phyloP scores from a whole-genome alignment of 805 yeast genomes.

The Priceomyces haplophilus region DNA sequence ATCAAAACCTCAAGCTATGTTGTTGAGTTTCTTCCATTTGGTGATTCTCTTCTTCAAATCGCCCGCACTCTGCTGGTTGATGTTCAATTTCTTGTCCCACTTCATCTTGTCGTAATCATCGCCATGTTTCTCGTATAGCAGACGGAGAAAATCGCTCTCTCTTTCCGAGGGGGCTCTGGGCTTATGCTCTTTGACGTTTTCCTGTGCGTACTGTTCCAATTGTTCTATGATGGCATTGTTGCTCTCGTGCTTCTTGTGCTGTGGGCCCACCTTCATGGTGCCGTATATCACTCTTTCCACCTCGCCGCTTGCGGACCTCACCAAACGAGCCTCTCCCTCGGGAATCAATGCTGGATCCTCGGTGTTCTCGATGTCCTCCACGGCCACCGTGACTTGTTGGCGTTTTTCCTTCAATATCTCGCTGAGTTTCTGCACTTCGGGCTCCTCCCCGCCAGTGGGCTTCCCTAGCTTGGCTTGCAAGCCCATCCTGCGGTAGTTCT shows the following conservation, averaged over 20 bases:
- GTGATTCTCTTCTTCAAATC: conserved; percentile 69
- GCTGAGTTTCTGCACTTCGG: conserved; percentile 40
- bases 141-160: conserved; percentile 69
- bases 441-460: conserved; percentile 81
- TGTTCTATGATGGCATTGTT: conserved; percentile 61
- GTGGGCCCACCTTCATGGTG: conserved; percentile 40
- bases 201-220: conserved; percentile 51
- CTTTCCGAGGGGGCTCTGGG: conserved; percentile 64
- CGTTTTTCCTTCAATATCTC: conserved; percentile 32
- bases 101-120: conserved; percentile 87
- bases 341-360: conserved; percentile 62
- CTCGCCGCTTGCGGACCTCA: conserved; percentile 60
- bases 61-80: conserved; percentile 80
- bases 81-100: conserved; percentile 84
- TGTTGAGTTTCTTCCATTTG: conserved; percentile 61
- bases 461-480: conserved; percentile 62
- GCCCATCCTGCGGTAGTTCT: conserved; percentile 84
- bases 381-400: conserved; percentile 14
- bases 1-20: conserved; percentile 16
- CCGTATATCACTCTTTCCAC: conserved; percentile 71
- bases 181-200: conserved; percentile 46
- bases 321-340: conserved; percentile 74
- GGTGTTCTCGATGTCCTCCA: conserved; percentile 37
- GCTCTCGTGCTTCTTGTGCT: conserved; percentile 26
- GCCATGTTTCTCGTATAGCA: conserved; percentile 72